Conservation (phyloP, 108 stramenopile genomes). For the Schizochytrium sp. region DNA sequence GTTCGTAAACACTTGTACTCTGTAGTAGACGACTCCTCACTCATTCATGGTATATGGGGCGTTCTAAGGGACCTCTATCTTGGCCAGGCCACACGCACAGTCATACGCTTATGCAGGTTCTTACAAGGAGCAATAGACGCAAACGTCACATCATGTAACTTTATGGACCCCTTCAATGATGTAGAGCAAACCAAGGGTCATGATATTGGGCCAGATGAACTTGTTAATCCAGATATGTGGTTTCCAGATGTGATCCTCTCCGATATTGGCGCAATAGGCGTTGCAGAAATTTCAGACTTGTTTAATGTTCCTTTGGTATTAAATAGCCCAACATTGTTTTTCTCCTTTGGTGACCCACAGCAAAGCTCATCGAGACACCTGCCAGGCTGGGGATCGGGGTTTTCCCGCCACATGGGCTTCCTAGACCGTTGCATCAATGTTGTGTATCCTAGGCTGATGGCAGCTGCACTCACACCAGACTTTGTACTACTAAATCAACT, state of each 20-base stretch:
- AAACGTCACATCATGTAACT: not conserved
- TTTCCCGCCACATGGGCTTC: conserved; percentile 38
- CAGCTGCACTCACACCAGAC: conserved; percentile 46
- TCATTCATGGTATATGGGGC: conserved; percentile 38
- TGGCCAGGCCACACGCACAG: conserved; percentile 21
- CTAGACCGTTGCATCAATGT: conserved; percentile 57
- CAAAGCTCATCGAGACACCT: conserved; percentile 46
- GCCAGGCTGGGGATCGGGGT: conserved; percentile 57
- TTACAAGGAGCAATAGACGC: not conserved
- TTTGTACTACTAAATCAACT: conserved; percentile 45
- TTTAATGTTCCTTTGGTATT: conserved; percentile 22
- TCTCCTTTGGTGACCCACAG: conserved; percentile 4
- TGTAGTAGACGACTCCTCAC: not conserved
- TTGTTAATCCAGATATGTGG: not conserved
- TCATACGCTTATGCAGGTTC: conserved; percentile 9
- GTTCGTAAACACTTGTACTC: conserved; percentile 22
- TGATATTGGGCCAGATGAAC: too few relatives aligned
- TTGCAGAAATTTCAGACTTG: conserved; percentile 6
- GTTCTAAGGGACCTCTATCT: conserved; percentile 11
- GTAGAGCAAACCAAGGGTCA: not conserved
- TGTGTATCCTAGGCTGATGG: conserved; percentile 58
- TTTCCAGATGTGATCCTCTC: conserved; percentile 31
- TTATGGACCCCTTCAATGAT: not conserved
- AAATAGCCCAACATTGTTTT: conserved; percentile 35
- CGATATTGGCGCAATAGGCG: conserved; percentile 18